A percentile compares a stretch with the other conserved stretches of the same genome.
Conservation (phyloP, 108 stramenopile genomes). For the Epithemia pelagica region DNA sequence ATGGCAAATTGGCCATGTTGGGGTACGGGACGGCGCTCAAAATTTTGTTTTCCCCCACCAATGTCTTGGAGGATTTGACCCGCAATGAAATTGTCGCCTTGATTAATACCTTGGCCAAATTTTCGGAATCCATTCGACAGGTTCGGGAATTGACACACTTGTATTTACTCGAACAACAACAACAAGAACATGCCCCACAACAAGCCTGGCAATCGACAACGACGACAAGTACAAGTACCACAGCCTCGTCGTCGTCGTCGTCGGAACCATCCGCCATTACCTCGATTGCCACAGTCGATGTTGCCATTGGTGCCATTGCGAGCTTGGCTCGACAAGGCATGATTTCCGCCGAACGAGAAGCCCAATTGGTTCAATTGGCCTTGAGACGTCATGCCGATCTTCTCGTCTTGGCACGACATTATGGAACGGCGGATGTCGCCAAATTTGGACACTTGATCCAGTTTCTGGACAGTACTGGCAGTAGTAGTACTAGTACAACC, state of each 20-base stretch:
- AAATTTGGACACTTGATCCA: conserved; percentile 4
- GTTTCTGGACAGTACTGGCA: too few relatives aligned
- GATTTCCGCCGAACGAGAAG: conserved; percentile 56
- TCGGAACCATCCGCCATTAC: not conserved
- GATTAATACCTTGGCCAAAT: conserved; percentile 78
- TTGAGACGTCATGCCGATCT: conserved; percentile 57
- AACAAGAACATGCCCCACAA: conserved; percentile 16
- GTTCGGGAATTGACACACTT: conserved; percentile 68
- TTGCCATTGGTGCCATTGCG: conserved; percentile 62
- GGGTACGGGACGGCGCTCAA: conserved; percentile 92
- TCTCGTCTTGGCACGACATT: conserved; percentile 73
- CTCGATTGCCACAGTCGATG: conserved; percentile 43
- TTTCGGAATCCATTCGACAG: conserved; percentile 69
- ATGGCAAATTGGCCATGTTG: conserved; percentile 90
- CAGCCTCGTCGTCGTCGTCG: conserved; percentile 16
- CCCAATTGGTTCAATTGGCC: conserved; percentile 55
- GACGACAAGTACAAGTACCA: not conserved
- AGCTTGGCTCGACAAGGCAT: conserved; percentile 39
- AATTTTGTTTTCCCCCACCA: conserved; percentile 69
- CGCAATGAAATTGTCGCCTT: conserved; percentile 90
- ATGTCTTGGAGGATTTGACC: conserved; percentile 39
- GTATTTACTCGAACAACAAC: conserved; percentile 60
- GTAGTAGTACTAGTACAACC: not conserved
- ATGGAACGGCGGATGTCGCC: conserved; percentile 32
- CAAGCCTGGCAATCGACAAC: not conserved